Conservation (phyloP, 192 early-diverging fungal genomes). For the Gaertneriomyces semiglobifer region DNA sequence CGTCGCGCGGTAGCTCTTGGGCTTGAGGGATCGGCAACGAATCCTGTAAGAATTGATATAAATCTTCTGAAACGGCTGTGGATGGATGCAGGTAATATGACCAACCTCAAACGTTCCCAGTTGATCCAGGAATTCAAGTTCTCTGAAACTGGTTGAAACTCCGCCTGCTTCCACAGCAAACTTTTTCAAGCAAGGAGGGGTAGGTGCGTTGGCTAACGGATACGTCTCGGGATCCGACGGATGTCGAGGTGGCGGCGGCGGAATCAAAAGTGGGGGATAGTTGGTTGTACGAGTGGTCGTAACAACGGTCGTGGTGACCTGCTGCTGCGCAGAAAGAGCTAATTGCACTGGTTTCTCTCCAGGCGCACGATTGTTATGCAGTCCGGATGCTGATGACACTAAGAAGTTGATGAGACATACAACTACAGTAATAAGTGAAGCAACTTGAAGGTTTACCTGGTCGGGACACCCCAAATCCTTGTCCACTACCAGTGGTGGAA, state of each 20-base stretch:
- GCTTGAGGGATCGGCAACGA: not conserved
- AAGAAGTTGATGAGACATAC: not conserved
- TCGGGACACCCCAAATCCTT: not conserved
- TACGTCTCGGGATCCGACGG: slow-evolving; percentile 61
- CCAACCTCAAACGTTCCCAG: slow-evolving; percentile 6
- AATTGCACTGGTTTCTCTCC: slow-evolving; percentile 15
- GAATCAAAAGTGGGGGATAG: slow-evolving; percentile 70
- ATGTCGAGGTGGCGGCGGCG: slow-evolving; percentile 49
- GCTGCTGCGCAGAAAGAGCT: slow-evolving; percentile 38
- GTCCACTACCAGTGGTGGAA: not conserved
- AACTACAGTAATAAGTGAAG: not conserved
- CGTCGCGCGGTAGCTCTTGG: not conserved
- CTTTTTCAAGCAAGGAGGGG: slow-evolving; percentile 73
- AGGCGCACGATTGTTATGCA: too few relatives aligned
- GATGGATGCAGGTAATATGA: not conserved
- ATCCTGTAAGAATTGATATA: not conserved
- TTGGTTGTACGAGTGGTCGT: slow-evolving; percentile 68
- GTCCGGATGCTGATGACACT: not conserved
- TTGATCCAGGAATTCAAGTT: slow-evolving; percentile 54
- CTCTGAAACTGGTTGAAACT: slow-evolving; percentile 64
- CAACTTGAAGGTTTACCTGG: not conserved
- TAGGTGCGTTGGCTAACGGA: slow-evolving; percentile 69
- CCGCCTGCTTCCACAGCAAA: slow-evolving; percentile 80
- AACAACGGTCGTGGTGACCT: slow-evolving; percentile 66
- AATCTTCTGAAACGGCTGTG: not conserved